Conservation (phyloP, 108 stramenopile genomes). For the Skeletonema menzelii region DNA sequence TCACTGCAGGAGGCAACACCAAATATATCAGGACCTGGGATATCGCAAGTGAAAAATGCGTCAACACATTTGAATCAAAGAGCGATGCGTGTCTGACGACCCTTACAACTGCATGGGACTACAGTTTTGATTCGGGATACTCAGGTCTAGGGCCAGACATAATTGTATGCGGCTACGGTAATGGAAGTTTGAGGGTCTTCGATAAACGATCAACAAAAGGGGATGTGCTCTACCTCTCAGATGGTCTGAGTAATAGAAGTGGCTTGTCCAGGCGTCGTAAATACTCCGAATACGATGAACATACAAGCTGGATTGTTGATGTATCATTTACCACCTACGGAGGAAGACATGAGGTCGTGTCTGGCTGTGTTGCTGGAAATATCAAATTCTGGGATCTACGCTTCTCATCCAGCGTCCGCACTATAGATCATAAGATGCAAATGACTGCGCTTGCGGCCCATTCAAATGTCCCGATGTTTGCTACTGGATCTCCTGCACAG, state of each 20-base stretch:
- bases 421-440: slow-evolving; percentile 77
- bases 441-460: slow-evolving; percentile 96
- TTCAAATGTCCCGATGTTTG: slow-evolving; percentile 84
- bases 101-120: slow-evolving; percentile 80
- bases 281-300: slow-evolving; percentile 59
- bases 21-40: slow-evolving; percentile 91
- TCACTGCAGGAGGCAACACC: slow-evolving; percentile 86
- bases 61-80: slow-evolving; percentile 48
- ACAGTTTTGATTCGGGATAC: slow-evolving; percentile 47
- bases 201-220: slow-evolving; percentile 69
- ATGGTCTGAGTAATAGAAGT: slow-evolving; percentile 9
- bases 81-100: slow-evolving; percentile 81
- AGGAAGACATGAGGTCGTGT: slow-evolving; percentile 70
- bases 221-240: slow-evolving; percentile 10
- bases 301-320: slow-evolving; percentile 86
- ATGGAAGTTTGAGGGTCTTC: slow-evolving; percentile 86
- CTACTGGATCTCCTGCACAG: slow-evolving; percentile 91
- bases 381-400: slow-evolving; percentile 94
- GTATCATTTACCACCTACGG: slow-evolving; percentile 71
- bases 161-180: slow-evolving; percentile 87
- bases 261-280: slow-evolving; percentile 20
- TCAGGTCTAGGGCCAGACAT: slow-evolving; percentile 68
- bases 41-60: slow-evolving; percentile 74
- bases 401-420: slow-evolving; percentile 57
- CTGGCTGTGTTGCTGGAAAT: slow-evolving; percentile 84